Evolutionary conservation across 2,329 filamentous ascomycete species (phyloP).

Genomic region (Ophiocordyceps camponoti-floridani): DNA sequence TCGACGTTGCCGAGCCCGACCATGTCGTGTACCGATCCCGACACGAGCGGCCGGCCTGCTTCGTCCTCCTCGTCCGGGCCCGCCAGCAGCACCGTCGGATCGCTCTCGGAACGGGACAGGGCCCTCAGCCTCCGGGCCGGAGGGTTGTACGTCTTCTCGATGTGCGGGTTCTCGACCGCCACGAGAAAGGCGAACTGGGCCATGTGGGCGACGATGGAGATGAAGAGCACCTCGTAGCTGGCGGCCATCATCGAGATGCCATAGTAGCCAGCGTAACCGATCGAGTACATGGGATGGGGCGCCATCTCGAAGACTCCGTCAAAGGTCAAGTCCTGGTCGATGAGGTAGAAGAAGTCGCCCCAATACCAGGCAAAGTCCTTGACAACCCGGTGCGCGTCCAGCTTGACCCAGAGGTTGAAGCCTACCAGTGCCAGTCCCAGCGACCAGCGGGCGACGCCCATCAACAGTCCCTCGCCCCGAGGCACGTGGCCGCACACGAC

Average conservation of each 20-base stretch:
- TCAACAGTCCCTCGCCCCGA: constrained; percentile 46
- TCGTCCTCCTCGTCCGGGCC: constrained; percentile 1
- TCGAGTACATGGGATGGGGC: constrained; percentile 96
- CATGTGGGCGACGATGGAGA: constrained; percentile 86
- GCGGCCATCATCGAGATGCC: constrained; percentile 96
- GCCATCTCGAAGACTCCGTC: constrained; percentile 99
- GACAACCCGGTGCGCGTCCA: constrained; percentile 92
- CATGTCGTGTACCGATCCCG: constrained; percentile 51
- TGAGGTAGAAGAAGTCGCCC: constrained; percentile 98
- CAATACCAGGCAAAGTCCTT: constrained; percentile 99
- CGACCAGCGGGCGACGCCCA: constrained; percentile 60
- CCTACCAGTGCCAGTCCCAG: constrained; percentile 62
- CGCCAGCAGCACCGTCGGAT: constrained; percentile 10
- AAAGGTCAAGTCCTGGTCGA: constrained; percentile 94
- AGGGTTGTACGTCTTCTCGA: constrained; percentile 93
- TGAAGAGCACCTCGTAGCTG: constrained; percentile 93
- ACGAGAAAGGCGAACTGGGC: constrained; percentile 88
- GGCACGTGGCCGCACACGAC: constrained; percentile 70
- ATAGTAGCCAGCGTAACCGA: constrained; percentile 95
- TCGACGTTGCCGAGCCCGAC: constrained; percentile 74
- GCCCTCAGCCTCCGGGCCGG: constrained; percentile 53
- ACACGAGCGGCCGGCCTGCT: neutral
- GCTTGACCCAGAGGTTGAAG: constrained; percentile 97
- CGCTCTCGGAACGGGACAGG: constrained; percentile 14
- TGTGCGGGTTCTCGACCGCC: constrained; percentile 89